These are phyloP conservation scores for Darksidea phi DNA, from an alignment of 495 filamentous ascomycete species.

Conservation along the genomic window DNA sequence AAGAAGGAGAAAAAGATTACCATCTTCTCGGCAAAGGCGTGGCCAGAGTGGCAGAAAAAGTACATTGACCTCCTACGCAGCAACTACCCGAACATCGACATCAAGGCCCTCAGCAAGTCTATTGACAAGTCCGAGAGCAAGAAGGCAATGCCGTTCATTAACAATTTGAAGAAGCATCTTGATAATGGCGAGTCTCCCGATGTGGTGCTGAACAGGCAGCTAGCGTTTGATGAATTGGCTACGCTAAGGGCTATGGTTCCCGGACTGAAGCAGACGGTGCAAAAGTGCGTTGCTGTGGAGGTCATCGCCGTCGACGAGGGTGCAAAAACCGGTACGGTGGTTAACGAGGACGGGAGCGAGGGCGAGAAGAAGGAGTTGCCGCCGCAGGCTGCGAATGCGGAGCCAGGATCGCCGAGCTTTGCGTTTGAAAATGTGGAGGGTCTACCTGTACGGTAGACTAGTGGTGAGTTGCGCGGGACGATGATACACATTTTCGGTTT, in stretches of 20 bases:
- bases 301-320: slow-evolving; percentile 46
- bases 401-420: slow-evolving; percentile 78
- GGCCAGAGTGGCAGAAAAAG: slow-evolving; percentile 85
- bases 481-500: too few species aligned
- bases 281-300: slow-evolving; percentile 43
- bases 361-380: slow-evolving; percentile 59
- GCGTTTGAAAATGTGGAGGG: slow-evolving; percentile 67
- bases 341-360: slow-evolving; percentile 68
- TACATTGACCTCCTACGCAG: slow-evolving; percentile 80
- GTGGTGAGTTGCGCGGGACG: neutral
- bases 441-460: neutral
- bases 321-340: slow-evolving; percentile 42
- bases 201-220: slow-evolving; percentile 73
- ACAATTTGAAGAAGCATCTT: slow-evolving; percentile 78
- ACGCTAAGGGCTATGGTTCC: slow-evolving; percentile 50
- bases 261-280: slow-evolving; percentile 43
- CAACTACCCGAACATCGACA: slow-evolving; percentile 63
- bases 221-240: slow-evolving; percentile 81
- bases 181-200: slow-evolving; percentile 57
- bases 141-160: slow-evolving; percentile 97
- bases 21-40: slow-evolving; percentile 74
- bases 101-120: slow-evolving; percentile 73
- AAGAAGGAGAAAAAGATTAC: slow-evolving; percentile 88
- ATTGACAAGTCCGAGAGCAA: slow-evolving; percentile 86
- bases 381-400: slow-evolving; percentile 60